Evolutionary conservation across 768 basidiomycete genomes (phyloP).

Genomic region (Fistulinella prunicolor): DNA sequence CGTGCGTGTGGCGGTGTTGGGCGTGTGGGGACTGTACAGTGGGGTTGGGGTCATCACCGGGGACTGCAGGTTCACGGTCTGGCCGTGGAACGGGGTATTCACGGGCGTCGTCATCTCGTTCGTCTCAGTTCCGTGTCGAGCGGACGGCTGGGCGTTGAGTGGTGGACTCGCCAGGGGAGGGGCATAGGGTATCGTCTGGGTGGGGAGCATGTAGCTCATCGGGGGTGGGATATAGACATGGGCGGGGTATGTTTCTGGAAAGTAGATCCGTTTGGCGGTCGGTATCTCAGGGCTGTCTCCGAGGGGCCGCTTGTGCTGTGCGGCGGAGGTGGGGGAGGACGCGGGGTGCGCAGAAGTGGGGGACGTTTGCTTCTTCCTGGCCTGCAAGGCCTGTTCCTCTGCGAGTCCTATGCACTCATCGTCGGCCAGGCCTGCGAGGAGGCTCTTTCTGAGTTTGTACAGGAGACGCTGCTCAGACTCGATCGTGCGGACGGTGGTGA

Average conservation of each 20-base stretch:
- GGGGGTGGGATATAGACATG: conserved; percentile 30
- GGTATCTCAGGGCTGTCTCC: conserved; percentile 22
- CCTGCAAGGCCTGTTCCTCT: conserved; percentile 54
- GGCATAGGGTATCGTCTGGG: conserved; percentile 28
- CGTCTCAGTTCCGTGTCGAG: conserved; percentile 12
- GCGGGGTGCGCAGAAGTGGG: not conserved
- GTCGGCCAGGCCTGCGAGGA: conserved; percentile 56
- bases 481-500: conserved; percentile 56
- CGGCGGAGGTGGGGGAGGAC: conserved; percentile 6
- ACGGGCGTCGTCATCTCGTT: conserved; percentile 15
- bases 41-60: conserved; percentile 17
- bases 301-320: conserved; percentile 29
- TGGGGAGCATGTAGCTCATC: conserved; percentile 27
- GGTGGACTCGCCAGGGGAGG: conserved; percentile 20
- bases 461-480: conserved; percentile 58
- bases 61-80: conserved; percentile 21
- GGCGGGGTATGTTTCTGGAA: conserved; percentile 25
- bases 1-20: conserved; percentile 19
- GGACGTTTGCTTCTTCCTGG: conserved; percentile 17
- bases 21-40: conserved; percentile 24
- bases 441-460: conserved; percentile 57
- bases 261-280: conserved; percentile 28
- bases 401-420: conserved; percentile 54
- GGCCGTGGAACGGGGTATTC: conserved; percentile 19
- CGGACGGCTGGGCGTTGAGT: conserved; percentile 10